A percentile compares a stretch with the other conserved stretches of the same genome.
These are phyloP conservation scores for Euphorbia tirucalli DNA, from an alignment of 345 rosid species.

Conservation along the genomic window DNA sequence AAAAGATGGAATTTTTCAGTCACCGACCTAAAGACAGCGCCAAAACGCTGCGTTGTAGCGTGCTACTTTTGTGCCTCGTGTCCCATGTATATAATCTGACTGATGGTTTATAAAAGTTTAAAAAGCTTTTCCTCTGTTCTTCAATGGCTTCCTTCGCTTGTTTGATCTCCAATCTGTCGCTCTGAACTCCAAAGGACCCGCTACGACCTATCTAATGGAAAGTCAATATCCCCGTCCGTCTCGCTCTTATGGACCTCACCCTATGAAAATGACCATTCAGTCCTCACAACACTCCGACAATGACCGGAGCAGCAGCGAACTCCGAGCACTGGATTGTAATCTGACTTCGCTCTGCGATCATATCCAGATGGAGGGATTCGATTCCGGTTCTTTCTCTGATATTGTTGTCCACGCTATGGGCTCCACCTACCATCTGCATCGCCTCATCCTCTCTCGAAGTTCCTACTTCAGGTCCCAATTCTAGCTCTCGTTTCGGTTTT, in stretches of 20 bases:
- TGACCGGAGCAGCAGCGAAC: slow-evolving; percentile 64
- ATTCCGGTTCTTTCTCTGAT: slow-evolving; percentile 83
- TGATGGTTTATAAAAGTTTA: neutral
- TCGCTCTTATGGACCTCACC: slow-evolving; percentile 43
- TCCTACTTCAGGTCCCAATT: slow-evolving; percentile 77
- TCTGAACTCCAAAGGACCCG: neutral
- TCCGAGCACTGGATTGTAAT: slow-evolving; percentile 78
- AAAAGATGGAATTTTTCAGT: too few species aligned
- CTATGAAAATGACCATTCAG: slow-evolving; percentile 40
- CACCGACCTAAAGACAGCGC: too few species aligned
- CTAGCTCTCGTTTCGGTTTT: neutral
- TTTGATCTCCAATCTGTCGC: neutral
- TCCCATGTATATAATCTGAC: neutral
- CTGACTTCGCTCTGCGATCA: slow-evolving; percentile 89
- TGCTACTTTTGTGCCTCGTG: neutral
- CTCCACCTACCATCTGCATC: slow-evolving; percentile 85
- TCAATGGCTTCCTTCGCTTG: slow-evolving; percentile 1
- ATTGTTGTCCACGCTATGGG: slow-evolving; percentile 82
- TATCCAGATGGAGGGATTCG: slow-evolving; percentile 83
- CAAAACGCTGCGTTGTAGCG: neutral
- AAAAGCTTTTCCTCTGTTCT: neutral
- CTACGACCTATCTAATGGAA: slow-evolving; percentile 25
- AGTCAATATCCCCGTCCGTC: slow-evolving; percentile 10
- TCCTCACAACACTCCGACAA: slow-evolving; percentile 54
- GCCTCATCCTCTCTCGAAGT: slow-evolving; percentile 86